Evolutionary conservation across 73 alveolate species (phyloP).

Genomic region (Paramecium bursaria): DNA sequence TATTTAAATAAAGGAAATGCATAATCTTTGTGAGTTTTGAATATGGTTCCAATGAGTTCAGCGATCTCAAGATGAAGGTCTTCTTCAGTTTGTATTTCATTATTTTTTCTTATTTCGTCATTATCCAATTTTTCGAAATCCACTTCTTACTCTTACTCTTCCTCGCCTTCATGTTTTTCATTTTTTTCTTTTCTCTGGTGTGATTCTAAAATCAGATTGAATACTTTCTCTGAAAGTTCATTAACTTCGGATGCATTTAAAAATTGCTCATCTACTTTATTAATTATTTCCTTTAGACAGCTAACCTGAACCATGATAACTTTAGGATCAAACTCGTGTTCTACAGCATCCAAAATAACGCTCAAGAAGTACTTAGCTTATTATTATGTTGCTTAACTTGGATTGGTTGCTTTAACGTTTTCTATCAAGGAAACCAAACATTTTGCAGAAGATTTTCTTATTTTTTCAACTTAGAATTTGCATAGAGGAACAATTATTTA

Average conservation of each 20-base stretch:
- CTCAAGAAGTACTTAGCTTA: conserved; percentile 71
- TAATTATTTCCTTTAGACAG: conserved; percentile 77
- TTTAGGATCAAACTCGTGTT: conserved; percentile 81
- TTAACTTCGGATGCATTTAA: conserved; percentile 70
- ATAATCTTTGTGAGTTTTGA: conserved; percentile 84
- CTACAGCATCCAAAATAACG: conserved; percentile 74
- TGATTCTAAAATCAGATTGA: conserved; percentile 75
- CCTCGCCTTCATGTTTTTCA: conserved; percentile 82
- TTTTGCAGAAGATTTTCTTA: conserved; percentile 85
- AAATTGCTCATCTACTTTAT: conserved; percentile 63
- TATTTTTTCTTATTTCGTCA: no score
- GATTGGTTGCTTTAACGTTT: conserved; percentile 75
- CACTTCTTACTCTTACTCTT: conserved; percentile 78
- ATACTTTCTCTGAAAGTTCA: conserved; percentile 69
- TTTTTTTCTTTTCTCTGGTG: conserved; percentile 79
- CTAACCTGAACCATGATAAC: conserved; percentile 75
- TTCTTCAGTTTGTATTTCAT: conserved; percentile 85
- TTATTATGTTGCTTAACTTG: conserved; percentile 37
- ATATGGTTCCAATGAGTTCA: conserved; percentile 84
- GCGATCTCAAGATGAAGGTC: conserved; percentile 82
- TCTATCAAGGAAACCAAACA: conserved; percentile 80
- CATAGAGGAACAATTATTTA: conserved; percentile 77
- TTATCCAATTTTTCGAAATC: conserved; percentile 77
- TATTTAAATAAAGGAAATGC: conserved; percentile 42
- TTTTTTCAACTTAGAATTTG: conserved; percentile 77